A percentile compares a stretch with the other conserved stretches of the same genome.
These are phyloP conservation scores for Carex cristatella DNA, from an alignment of 176 grass and related monocot genomes.

Conservation along the genomic window DNA sequence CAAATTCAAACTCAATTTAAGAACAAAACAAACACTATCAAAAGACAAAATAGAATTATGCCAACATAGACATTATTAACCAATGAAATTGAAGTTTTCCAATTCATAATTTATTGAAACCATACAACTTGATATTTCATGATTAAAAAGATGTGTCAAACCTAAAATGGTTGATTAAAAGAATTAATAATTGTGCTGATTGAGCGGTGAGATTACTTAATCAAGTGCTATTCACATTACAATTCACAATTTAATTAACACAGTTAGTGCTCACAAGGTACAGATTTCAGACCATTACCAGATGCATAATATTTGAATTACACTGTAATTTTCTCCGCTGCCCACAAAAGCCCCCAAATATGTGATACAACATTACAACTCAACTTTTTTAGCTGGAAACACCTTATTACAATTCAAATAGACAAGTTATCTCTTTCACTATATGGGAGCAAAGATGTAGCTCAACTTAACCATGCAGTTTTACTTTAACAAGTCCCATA, in stretches of 20 bases:
- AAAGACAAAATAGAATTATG: not conserved
- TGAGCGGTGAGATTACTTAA: not conserved
- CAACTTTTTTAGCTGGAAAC: not conserved
- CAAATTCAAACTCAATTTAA: slow-evolving; percentile 12
- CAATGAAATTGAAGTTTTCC: not conserved
- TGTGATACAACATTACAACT: not conserved
- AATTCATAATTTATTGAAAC: not conserved
- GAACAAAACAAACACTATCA: not conserved
- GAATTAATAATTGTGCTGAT: not conserved
- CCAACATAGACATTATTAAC: not conserved
- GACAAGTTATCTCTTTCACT: too few species aligned
- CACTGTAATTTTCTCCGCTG: not conserved
- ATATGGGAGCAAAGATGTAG: too few species aligned
- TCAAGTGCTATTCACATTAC: not conserved
- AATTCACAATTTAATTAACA: not conserved
- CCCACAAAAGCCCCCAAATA: not conserved
- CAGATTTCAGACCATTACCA: not conserved
- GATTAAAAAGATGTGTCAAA: not conserved
- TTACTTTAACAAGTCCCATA: too few species aligned
- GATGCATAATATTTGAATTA: not conserved
- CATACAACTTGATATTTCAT: not conserved
- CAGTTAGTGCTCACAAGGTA: not conserved
- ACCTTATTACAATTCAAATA: not conserved
- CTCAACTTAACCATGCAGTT: too few species aligned
- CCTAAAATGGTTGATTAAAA: not conserved